Base-by-base conservation (phyloP, 1,139 yeast genomes). In the Hyphopichia fennica region DNA sequence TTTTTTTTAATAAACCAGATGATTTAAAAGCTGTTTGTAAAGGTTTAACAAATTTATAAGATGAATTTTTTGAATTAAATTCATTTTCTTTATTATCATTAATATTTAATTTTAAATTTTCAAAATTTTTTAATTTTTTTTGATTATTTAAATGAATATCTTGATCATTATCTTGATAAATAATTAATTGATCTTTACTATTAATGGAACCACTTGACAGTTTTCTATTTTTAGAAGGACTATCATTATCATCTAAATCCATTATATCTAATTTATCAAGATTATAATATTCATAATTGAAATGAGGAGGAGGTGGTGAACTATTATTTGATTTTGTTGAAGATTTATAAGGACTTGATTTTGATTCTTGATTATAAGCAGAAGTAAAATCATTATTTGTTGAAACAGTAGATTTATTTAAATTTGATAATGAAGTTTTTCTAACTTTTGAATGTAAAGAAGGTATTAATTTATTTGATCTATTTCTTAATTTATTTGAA, bases 11-110 rank as follows among this genome's bases (percentile, higher is more conserved):
- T 35, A 88, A 67, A 0, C 96, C 96, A 0, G 87, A 70, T 4
- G 93, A 80, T 62, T 81, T 76, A 60, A 89, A 89, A 13, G 95
- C 96, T 0, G 93, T 84, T 58, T 87, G 96, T 37, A 87, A 71
- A 4, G 96, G 96, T 57, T 85, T 86, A 27, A 86, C 95, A 43
- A 81, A 79, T 49, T 81, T 79, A 62, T 83, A 88, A 1, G 84
- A 76, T 18, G 77, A 53, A 76, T 28, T 28, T 28, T 28, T 27
- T 27, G 29, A 27, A 27, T 27, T 28, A n/a, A 4, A n/a, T 17
- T 46, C 50, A 48, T 72, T 70, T 45, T 67, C 76, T 44, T 70
- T 67, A 43, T 69, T 69, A 29, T 62, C 71, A 16, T 33, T 13
- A 18, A 13, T 11, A 8, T 8, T 8, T 8, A 11, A 4, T 14